Evolutionary conservation across 768 basidiomycete species (phyloP), one percentile per base, ranked within the genome.

Genomic region (Sarcodon aspratus): DNA sequence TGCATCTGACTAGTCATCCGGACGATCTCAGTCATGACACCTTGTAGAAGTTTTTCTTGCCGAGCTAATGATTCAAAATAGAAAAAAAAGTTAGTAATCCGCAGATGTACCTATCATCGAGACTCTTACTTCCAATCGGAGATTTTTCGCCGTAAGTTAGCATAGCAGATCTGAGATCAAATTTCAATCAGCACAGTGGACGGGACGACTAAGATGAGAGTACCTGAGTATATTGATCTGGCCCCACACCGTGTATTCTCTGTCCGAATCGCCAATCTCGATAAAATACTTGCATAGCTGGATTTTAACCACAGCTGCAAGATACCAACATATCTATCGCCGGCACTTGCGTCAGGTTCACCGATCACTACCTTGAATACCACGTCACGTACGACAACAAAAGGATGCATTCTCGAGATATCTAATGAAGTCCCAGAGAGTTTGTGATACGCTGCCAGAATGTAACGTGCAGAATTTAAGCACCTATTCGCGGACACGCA

Each of bases 241-340:
- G 0, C 85, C 85, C 88, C 89, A 92, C 9, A 85, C 81, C 1
- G 79, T 79, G 32, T 82, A 78, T 63, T 92, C 88, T 53, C 78
- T 69, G 45, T 76, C 76, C 11, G 70, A 68, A 63, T 91, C 86
- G n/a, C 81, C 79, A 43, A 78, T 77, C 60, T 90, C 85, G 51
- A 92, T 90, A 59, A 81, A 84, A 58, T 86, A 80, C 59, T 86
- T 88, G 73, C 88, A 92, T 36, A 87, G 69, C 56, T 91, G 87
- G 44, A 91, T 79, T 59, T 89, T 82, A 4, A 91, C 85, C 5
- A 86, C 87, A 11, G 89, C 88, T 7, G 88, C 89, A 12, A 92
- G 77, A 63, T 92, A 91, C 88, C 88, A 92, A 61, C 87, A 89
- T 43, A 91, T 90, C 85, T 88, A 44, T 38, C 57, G 46, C 27